Base-by-base conservation (phyloP, 2,329 filamentous ascomycete genomes). In the Arthrobotrys sphaeroides region DNA sequence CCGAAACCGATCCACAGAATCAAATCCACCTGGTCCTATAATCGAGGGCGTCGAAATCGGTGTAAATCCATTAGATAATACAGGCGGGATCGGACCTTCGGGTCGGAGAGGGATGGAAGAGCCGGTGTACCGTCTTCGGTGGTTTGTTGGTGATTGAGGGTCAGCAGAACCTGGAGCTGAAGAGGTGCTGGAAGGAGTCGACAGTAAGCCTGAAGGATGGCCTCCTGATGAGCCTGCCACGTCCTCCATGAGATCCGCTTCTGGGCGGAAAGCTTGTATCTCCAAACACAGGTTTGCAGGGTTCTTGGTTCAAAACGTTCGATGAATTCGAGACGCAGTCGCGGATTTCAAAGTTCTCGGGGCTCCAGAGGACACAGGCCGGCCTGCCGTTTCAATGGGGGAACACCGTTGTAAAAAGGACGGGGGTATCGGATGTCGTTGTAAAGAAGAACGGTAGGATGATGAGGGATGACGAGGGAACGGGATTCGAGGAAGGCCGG, bases 211-310 rank as follows among this genome's bases (percentile, higher is more conserved):
- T 68, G 70, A 73, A 66, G 70, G 70, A 68, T 74, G 62, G 47
- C 70, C 70, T 64, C 70, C 70, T 22, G 70, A 47, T 68, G 55
- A 74, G 62, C 40, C 68, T 57, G 45, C 70, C 62, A 68, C 70
- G 70, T 74, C 70, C 70, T 74, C 70, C 70, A 74, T 74, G 51
- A 64, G 62, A 74, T 74, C 70, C 70, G 70, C 70, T 74, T 13
- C 31, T 31, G 47, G 70, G 70, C 70, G 70, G 70, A 74, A 68
- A 62, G 62, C 53, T 62, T 73, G 42, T 67, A 61, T 67, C 62
- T 26, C 70, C 62, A 74, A 64, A 74, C 62, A 59, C 55, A 42
- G 38, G 55, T 18, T 51, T 43, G 60, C 55, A 55, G 40, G 13
- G 33, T 57, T 33, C 26, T 61, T 40, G 26, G 42, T 22, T 73